Evolutionary conservation across 768 basidiomycete genomes (phyloP), one percentile per base, ranked within the genome.

Genomic region (Phlebiopsis flavidoalba): DNA sequence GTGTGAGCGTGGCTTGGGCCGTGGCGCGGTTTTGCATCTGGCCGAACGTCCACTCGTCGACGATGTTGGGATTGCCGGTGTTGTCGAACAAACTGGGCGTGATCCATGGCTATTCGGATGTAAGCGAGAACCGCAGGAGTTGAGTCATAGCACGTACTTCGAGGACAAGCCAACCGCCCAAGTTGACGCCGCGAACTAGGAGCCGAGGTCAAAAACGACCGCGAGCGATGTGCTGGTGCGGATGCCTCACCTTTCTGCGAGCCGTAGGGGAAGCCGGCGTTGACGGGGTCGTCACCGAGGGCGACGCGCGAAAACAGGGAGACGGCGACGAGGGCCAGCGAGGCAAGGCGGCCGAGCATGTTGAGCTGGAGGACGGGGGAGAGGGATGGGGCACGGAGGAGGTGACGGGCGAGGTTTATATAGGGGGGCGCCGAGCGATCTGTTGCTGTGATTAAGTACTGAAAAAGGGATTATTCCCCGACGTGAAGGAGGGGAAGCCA

Each of bases 41-140:
- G 54, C 87, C 80, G 65, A 91, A 91, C 1, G 90, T 92, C 76
- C 80, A 93, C 65, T 93, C 90, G 71, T 93, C 91, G 58, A 88
- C 77, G 66, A 88, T 87, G 62, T 72, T 58, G 17, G 60, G 47
- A 63, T 80, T 74, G 21, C 83, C 84, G 0, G 88, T 89, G 68
- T 83, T 77, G 60, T 89, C 85, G 69, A 90, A 92, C 6, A 92
- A 67, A 50, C 83, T 85, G 33, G 89, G 89, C 0, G 88, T 90
- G 66, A 91, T 87, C 87, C 88, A 91, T 8, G 89, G 88, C 86
- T 71, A 63, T 12, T 57, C 35, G 35, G 15, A 36, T 15, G 17
- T 57, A 59, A 62, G 64, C n/a, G 8, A 43, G 19, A 35, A 10
- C n/a, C 36, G 26, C 14, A 49, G 10, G 19, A 14, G 21, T 19